Conservation (phyloP, 2,329 filamentous ascomycete genomes). For the Ramularia endophylla region DNA sequence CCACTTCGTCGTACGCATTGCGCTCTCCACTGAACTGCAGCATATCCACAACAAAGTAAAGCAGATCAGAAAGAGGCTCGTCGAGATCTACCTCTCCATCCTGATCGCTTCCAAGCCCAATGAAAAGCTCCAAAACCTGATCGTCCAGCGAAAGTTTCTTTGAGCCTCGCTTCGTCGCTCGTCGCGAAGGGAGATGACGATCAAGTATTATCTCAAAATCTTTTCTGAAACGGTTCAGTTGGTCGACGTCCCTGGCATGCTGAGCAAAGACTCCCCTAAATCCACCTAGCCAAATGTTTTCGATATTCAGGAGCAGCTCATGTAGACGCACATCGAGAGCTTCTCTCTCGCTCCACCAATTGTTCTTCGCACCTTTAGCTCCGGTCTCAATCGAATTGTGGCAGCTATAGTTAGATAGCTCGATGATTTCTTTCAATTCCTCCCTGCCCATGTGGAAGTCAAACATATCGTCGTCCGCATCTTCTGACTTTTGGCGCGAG, state of each 20-base stretch:
- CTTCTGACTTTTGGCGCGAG: slow-evolving; percentile 71
- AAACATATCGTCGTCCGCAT: slow-evolving; percentile 74
- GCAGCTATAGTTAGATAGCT: slow-evolving; percentile 74
- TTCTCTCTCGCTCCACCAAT: slow-evolving; percentile 88
- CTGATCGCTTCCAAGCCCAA: slow-evolving; percentile 71
- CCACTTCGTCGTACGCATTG: slow-evolving; percentile 96
- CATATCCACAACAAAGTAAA: slow-evolving; percentile 96
- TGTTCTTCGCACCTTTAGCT: slow-evolving; percentile 66
- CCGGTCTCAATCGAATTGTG: slow-evolving; percentile 67
- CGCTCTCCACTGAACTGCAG: slow-evolving; percentile 93
- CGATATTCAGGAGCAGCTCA: slow-evolving; percentile 75
- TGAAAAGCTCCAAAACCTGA: slow-evolving; percentile 77
- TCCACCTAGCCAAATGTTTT: slow-evolving; percentile 89
- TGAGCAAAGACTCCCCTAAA: slow-evolving; percentile 93
- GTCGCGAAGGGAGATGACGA: slow-evolving; percentile 78
- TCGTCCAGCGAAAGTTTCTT: slow-evolving; percentile 51
- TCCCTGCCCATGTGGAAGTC: slow-evolving; percentile 72
- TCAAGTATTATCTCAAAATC: slow-evolving; percentile 74
- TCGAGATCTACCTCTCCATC: slow-evolving; percentile 68
- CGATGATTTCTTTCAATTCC: slow-evolving; percentile 78
- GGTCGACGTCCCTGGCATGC: slow-evolving; percentile 54
- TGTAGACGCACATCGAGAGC: slow-evolving; percentile 70
- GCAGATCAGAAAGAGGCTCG: slow-evolving; percentile 80
- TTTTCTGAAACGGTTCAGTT: slow-evolving; percentile 69
- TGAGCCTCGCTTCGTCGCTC: slow-evolving; percentile 48